Base-by-base conservation (phyloP, 2,329 filamentous ascomycete species). In the Fusarium albidum region DNA sequence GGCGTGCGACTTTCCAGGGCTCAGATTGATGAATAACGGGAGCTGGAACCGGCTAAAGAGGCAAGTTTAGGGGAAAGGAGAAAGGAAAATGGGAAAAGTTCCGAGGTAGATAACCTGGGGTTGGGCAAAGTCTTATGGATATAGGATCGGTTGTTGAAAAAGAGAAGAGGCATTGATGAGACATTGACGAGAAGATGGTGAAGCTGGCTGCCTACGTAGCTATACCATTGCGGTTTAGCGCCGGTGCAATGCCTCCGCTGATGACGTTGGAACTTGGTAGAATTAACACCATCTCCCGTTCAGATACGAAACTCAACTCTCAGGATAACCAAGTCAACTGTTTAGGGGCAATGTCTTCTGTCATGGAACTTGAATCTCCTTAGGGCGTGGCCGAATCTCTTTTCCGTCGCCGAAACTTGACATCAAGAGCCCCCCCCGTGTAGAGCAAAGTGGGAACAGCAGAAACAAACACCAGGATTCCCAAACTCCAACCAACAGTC, bases 401-500 rank as follows among this genome's bases (percentile, higher is more conserved):
- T 42, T 15, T 44, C 26, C 21, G 62, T 68, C 67, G 66, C 78
- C 53, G 27, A 38, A 50, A 40, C 8, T 55, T 66, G 9, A 46
- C 17, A 9, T 56, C 51, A n/a, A 67, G 29, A 17, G 67, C 60
- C 1, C 69, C 67, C 2, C 71, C 71, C 9, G 67, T 68, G 50
- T 70, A 73, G 9, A 68, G 49, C 28, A 66, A 32, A 13, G 67
- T 65, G 6, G 61, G 59, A 15, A 72, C 51, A 9, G 64, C 58
- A 11, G 71, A 71, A 26, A 67, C 55, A 32, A 61, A 63, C 8
- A 64, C 67, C 13, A 72, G 25, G 8, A 72, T 35, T 9, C 58
- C 71, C 47, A 73, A 40, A 31, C 50, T 63, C 71, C 69, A 72
- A 18, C 69, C 69, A 18, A 73, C 65, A 12, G 71, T 63, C n/a